Evolutionary conservation across 2,329 filamentous ascomycete genomes (phyloP).

Genomic region (Cucurbitaria berberidis): DNA sequence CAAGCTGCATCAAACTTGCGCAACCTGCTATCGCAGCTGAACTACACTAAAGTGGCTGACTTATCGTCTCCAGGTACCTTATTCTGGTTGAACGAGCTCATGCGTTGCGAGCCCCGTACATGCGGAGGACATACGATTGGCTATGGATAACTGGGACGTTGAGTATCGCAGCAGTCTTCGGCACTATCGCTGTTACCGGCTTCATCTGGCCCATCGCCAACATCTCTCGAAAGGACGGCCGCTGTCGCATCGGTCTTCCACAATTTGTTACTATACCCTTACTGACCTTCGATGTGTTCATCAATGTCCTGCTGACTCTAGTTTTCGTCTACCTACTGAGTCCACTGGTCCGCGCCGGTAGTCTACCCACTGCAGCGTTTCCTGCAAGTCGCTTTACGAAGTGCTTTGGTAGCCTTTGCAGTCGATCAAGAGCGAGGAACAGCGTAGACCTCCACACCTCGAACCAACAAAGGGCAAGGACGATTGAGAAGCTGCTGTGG

Average conservation of each 20-base stretch:
- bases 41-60: background rate
- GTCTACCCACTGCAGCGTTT: conserved; percentile 3
- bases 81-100: conserved; percentile 53
- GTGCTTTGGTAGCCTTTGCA: conserved; percentile 19
- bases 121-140: conserved; percentile 39
- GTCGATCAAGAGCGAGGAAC: background rate
- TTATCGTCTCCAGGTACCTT: conserved; percentile 38
- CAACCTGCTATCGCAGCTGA: background rate
- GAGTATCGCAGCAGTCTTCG: conserved; percentile 35
- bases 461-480: conserved; percentile 25
- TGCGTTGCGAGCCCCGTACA: conserved; percentile 43
- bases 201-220: conserved; percentile 42
- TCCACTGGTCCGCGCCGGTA: conserved; percentile 34
- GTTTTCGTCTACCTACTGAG: conserved; percentile 48
- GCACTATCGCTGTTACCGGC: conserved; percentile 32
- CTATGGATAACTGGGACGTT: conserved; percentile 45
- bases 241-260: conserved; percentile 51
- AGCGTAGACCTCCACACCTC: conserved; percentile 15
- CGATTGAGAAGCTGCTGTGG: conserved; percentile 35
- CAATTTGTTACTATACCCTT: conserved; percentile 45
- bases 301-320: conserved; percentile 50
- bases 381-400: conserved; percentile 20
- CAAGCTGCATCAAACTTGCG: background rate
- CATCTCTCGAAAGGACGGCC: conserved; percentile 37
- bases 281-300: conserved; percentile 46